These are phyloP conservation scores for Penicillium sclerotigenum DNA, from an alignment of 2,329 filamentous ascomycete genomes.

Conservation along the genomic window DNA sequence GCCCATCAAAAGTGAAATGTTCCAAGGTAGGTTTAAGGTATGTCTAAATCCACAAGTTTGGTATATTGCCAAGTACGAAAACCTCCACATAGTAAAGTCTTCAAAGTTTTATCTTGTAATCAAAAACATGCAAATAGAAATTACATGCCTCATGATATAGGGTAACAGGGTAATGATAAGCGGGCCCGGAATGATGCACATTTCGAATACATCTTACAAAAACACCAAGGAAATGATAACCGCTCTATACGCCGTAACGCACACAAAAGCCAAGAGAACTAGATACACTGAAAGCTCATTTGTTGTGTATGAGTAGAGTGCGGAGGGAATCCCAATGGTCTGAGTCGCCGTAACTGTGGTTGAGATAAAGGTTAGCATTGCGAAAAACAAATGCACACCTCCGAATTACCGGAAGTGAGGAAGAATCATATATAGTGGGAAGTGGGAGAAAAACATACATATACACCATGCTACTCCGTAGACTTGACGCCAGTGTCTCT, in stretches of 20 bases:
- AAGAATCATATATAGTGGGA: background rate
- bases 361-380: conserved; percentile 7
- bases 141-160: conserved; percentile 15
- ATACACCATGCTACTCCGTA: conserved; percentile 95
- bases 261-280: conserved; percentile 14
- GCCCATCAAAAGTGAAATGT: fast-evolving
- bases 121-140: background rate
- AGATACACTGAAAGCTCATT: conserved; percentile 36
- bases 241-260: conserved; percentile 20
- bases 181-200: background rate
- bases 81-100: background rate
- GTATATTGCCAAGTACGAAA: background rate
- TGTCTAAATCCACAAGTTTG: too few relatives aligned
- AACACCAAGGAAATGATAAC: conserved; percentile 3
- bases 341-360: conserved; percentile 66
- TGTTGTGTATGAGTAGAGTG: conserved; percentile 84
- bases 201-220: background rate
- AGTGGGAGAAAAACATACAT: conserved; percentile 63
- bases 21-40: background rate
- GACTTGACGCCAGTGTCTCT: conserved; percentile 82
- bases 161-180: conserved; percentile 2
- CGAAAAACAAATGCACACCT: background rate
- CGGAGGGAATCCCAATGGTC: conserved; percentile 84
- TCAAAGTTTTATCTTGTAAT: background rate
- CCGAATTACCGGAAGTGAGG: background rate